These are phyloP conservation scores for Candida sithepensis DNA, from an alignment of 805 yeast species.

Conservation along the genomic window DNA sequence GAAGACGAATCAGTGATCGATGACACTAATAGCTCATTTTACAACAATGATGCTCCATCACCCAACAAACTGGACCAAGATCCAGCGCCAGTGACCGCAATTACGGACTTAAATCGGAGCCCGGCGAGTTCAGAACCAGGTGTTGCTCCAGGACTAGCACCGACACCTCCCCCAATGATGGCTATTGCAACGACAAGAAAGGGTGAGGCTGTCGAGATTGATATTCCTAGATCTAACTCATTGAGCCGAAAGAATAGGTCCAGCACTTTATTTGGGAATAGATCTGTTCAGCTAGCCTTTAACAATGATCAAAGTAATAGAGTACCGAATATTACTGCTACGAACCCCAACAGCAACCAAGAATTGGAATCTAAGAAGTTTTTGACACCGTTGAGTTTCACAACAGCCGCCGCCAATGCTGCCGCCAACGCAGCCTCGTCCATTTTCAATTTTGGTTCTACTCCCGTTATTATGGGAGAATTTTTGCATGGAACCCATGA, in stretches of 20 bases:
- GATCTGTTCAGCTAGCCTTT: slow-evolving; percentile 11
- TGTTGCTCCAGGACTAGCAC: slow-evolving; percentile 30
- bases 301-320: not conserved
- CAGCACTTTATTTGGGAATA: slow-evolving; percentile 12
- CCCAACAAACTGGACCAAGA: slow-evolving; percentile 15
- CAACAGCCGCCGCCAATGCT: slow-evolving; percentile 26
- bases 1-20: slow-evolving; percentile 48
- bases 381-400: slow-evolving; percentile 21
- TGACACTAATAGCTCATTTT: slow-evolving; percentile 27
- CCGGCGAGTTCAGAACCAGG: slow-evolving; percentile 8
- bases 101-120: not conserved
- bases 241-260: slow-evolving; percentile 25
- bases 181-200: slow-evolving; percentile 79
- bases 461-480: slow-evolving; percentile 12
- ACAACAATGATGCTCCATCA: slow-evolving; percentile 13
- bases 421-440: slow-evolving; percentile 28
- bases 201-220: slow-evolving; percentile 78
- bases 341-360: not conserved
- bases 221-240: slow-evolving; percentile 32
- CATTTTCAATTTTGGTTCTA: slow-evolving; percentile 27
- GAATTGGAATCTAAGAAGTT: slow-evolving; percentile 13
- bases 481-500: slow-evolving; percentile 4
- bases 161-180: slow-evolving; percentile 64
- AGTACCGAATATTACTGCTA: not conserved
- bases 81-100: slow-evolving; percentile 8